Conservation (phyloP, 139 green algal species). For the Chlorella sorokiniana region DNA sequence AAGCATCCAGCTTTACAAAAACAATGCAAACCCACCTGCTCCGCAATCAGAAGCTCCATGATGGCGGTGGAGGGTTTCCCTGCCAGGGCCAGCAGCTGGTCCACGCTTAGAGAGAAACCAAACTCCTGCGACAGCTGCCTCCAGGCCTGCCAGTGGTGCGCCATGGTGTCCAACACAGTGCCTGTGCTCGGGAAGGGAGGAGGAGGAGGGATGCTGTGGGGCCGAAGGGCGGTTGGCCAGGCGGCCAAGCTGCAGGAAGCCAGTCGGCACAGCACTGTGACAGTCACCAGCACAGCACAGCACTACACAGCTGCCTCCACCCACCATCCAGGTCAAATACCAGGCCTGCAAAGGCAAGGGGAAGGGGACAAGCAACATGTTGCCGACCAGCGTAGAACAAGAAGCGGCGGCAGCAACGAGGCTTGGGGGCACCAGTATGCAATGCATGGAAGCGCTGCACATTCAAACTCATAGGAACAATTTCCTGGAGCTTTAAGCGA, state of each 20-base stretch:
- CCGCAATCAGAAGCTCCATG: constrained; percentile 15
- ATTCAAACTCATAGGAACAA: not conserved
- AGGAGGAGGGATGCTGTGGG: not conserved
- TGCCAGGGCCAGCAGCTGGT: constrained; percentile 18
- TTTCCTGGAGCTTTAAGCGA: not conserved
- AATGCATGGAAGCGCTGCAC: too few species aligned
- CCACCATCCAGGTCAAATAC: constrained; percentile 36
- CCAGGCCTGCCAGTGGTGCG: constrained; percentile 26
- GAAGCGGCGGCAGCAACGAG: not conserved
- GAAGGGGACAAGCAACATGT: not conserved
- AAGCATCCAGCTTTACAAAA: not conserved
- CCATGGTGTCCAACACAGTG: constrained; percentile 32
- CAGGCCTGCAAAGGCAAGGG: not conserved
- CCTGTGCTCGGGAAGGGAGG: not conserved
- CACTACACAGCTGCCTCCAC: not conserved
- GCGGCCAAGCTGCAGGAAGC: not conserved
- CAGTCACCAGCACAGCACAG: too few species aligned
- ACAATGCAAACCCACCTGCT: not conserved
- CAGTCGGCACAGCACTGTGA: not conserved
- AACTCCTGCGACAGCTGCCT: constrained; percentile 14
- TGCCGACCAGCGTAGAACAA: not conserved
- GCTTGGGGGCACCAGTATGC: too few species aligned
- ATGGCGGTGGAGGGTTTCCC: constrained; percentile 13
- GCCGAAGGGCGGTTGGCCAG: not conserved
- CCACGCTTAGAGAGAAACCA: not conserved